A percentile compares a stretch with the other conserved stretches of the same genome.
Conservation (phyloP, 345 rosid genomes). For the Punica granatum region DNA sequence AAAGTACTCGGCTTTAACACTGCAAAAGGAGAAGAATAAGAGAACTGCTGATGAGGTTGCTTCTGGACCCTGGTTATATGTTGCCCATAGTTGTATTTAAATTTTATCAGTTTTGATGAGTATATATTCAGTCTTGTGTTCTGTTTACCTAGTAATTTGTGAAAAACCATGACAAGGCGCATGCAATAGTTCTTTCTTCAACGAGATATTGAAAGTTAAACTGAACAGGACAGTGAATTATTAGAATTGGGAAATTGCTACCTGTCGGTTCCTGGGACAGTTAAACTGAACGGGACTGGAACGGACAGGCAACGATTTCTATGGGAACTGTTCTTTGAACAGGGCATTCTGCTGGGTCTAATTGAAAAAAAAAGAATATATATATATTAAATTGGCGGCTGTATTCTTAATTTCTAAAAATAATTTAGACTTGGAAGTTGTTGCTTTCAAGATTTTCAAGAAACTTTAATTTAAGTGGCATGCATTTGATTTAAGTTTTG, state of each 20-base stretch:
- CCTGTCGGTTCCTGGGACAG: too few relatives aligned
- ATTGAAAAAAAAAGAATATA: too few relatives aligned
- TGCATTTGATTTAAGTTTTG: neutral
- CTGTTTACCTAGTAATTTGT: neutral
- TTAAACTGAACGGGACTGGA: too few relatives aligned
- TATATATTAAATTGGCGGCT: neutral
- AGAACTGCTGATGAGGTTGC: constrained; percentile 90
- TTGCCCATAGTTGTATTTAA: constrained; percentile 2
- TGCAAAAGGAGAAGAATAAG: constrained; percentile 84
- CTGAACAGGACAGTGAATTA: too few relatives aligned
- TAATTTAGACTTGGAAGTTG: neutral
- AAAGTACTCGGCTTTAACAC: constrained; percentile 89
- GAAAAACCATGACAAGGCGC: neutral
- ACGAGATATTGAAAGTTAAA: neutral
- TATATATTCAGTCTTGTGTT: neutral
- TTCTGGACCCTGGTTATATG: constrained; percentile 5
- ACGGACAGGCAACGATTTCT: too few relatives aligned
- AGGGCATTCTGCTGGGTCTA: neutral
- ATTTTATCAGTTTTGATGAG: neutral
- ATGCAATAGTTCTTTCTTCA: neutral
- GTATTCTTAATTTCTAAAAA: neutral
- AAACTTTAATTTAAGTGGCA: neutral
- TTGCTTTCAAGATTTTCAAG: neutral
- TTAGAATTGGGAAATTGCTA: too few relatives aligned
- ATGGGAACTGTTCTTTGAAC: neutral